Conservation (phyloP, 208 protist genomes). For the Acanthamoeba lugdunensis region DNA sequence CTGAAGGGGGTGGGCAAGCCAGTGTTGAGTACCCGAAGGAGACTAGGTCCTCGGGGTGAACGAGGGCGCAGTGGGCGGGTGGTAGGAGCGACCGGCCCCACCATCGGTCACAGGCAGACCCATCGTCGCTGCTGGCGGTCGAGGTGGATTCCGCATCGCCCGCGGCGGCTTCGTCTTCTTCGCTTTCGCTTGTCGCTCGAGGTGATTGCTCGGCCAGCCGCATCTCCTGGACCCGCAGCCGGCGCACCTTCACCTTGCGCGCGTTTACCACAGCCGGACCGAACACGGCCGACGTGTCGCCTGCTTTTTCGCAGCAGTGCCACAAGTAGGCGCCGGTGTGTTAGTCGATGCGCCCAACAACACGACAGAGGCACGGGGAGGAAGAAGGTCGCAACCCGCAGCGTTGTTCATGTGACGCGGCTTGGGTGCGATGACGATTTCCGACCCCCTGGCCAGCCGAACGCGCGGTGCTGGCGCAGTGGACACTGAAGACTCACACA, state of each 20-base stretch:
- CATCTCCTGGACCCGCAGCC: constrained; percentile 9
- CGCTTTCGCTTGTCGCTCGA: background rate
- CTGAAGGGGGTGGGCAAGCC: background rate
- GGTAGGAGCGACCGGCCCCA: background rate
- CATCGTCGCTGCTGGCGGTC: background rate
- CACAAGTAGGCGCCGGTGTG: too few relatives aligned
- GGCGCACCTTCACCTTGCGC: background rate
- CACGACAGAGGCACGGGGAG: too few relatives aligned
- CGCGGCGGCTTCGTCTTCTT: background rate
- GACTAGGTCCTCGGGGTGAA: background rate
- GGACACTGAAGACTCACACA: background rate
- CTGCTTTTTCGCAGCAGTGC: background rate
- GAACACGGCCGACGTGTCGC: background rate
- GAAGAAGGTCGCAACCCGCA: background rate
- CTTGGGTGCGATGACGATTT: constrained; percentile 79
- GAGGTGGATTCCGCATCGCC: background rate
- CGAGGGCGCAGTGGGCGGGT: background rate
- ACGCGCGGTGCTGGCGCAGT: constrained; percentile 24
- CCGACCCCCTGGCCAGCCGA: constrained; percentile 47
- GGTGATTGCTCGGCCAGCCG: background rate
- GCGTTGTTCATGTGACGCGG: constrained; percentile 41
- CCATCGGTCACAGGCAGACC: background rate
- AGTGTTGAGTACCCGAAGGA: background rate
- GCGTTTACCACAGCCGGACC: background rate
- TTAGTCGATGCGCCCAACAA: too few relatives aligned